phyloP scores from a whole-genome alignment of 1,139 yeast species.

The Yamadazyma epiphylla region DNA sequence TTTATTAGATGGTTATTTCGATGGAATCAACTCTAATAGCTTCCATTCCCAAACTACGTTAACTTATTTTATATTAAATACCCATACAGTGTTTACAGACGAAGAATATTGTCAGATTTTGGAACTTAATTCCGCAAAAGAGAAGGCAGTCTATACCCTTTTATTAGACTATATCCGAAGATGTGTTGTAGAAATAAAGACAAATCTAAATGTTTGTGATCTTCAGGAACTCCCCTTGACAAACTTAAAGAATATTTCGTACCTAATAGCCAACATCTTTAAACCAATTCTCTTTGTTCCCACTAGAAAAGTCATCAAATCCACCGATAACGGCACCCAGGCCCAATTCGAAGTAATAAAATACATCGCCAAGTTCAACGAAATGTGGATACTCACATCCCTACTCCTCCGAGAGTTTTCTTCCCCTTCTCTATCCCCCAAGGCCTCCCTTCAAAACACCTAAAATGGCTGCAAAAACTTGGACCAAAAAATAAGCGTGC shows the following conservation, averaged over 20 bases:
- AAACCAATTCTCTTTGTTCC: constrained; percentile 13
- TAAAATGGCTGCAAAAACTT: constrained; percentile 1
- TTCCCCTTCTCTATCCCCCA: constrained; percentile 1
- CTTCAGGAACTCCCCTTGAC: constrained; percentile 11
- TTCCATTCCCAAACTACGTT: constrained; percentile 7
- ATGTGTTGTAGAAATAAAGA: no score
- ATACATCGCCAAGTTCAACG: constrained; percentile 11
- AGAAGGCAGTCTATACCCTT: no score
- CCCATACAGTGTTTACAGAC: constrained; percentile 7
- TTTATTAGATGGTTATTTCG: constrained; percentile 5
- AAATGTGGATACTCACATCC: constrained; percentile 13
- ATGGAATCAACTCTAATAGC: constrained; percentile 2
- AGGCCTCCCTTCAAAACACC: neutral
- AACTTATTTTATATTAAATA: constrained; percentile 9
- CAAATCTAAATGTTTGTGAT: constrained; percentile 2
- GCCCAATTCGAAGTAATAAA: constrained; percentile 4
- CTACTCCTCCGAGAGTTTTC: constrained; percentile 7
- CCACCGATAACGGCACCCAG: neutral
- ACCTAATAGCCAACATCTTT: constrained; percentile 10
- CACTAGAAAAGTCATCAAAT: neutral
- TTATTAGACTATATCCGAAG: no score
- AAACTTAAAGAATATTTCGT: constrained; percentile 10
- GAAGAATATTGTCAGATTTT: constrained; percentile 9
- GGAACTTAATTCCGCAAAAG: constrained; percentile 3
- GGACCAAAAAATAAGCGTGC: neutral